Percentiles rank a stretch among this genome's conserved stretches.
Evolutionary conservation across 164 flowering plant genomes (phyloP).

Genomic region (Magnolia officinalis): DNA sequence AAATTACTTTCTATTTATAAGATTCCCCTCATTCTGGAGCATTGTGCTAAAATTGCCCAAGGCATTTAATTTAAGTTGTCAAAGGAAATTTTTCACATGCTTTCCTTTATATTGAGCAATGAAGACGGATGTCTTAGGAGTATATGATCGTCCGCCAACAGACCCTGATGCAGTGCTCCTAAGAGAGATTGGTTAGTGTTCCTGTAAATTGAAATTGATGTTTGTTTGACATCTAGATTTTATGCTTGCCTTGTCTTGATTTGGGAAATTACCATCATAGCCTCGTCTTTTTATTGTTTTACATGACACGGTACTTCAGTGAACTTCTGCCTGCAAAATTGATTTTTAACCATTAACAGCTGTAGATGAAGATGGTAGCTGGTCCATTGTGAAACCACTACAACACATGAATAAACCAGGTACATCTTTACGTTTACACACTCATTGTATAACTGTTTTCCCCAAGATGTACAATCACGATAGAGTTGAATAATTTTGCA

Average conservation of each 20-base stretch:
- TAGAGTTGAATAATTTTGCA: no score
- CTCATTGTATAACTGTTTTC: neutral
- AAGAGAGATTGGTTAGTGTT: conserved; percentile 72
- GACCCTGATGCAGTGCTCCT: conserved; percentile 73
- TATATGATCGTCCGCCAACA: conserved; percentile 86
- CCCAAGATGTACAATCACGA: neutral
- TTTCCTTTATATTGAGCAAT: conserved; percentile 32
- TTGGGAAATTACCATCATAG: neutral
- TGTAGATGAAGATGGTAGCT: conserved; percentile 77
- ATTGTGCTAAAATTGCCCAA: neutral
- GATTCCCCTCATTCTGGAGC: neutral
- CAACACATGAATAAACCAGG: conserved; percentile 51
- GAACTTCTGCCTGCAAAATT: neutral
- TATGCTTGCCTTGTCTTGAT: neutral
- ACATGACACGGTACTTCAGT: neutral
- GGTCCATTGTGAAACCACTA: conserved; percentile 75
- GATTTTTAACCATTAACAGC: conserved; percentile 40
- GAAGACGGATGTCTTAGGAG: conserved; percentile 95
- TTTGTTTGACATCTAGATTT: neutral
- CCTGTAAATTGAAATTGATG: neutral
- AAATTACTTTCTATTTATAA: neutral
- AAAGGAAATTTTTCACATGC: neutral
- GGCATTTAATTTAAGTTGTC: neutral
- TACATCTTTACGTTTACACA: conserved; percentile 10
- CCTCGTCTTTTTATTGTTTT: neutral